These are phyloP conservation scores for Ceriops zippeliana DNA, from an alignment of 345 rosid species.

Conservation along the genomic window DNA sequence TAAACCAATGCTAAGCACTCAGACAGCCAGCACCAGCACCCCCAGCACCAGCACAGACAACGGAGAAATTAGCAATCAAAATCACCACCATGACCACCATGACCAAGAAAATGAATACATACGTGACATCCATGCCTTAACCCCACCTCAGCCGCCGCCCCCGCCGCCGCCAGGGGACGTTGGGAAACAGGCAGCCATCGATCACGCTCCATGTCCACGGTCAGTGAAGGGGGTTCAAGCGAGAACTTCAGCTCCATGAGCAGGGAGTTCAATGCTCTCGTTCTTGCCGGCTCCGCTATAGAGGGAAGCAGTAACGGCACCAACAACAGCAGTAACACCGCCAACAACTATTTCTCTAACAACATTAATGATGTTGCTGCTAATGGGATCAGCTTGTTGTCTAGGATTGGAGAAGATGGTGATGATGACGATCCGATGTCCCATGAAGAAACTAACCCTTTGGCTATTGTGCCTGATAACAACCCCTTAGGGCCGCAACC, in stretches of 20 bases:
- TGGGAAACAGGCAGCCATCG: conserved; percentile 53
- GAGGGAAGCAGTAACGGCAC: conserved; percentile 26
- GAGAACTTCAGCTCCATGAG: conserved; percentile 93
- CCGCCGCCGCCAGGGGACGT: conserved; percentile 30
- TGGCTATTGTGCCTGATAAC: conserved; percentile 77
- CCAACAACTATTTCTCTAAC: conserved; percentile 10
- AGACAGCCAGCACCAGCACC: conserved; percentile 12
- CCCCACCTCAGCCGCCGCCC: conserved; percentile 49
- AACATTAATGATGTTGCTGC: conserved; percentile 18
- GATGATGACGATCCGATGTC: conserved; percentile 20
- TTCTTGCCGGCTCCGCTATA: conserved; percentile 67
- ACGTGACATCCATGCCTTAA: conserved; percentile 80
- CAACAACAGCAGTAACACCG: conserved; percentile 21
- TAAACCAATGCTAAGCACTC: conserved; percentile 25
- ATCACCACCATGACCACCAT: not conserved
- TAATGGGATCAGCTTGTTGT: conserved; percentile 29
- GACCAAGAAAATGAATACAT: conserved; percentile 30
- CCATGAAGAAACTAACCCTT: conserved; percentile 60
- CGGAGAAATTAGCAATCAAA: conserved; percentile 20
- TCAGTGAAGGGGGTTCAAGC: conserved; percentile 44
- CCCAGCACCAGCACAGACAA: conserved; percentile 21
- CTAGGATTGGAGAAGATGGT: conserved; percentile 66
- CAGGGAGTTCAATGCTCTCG: conserved; percentile 92
- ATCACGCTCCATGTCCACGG: conserved; percentile 40
- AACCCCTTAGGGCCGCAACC: conserved; percentile 28